Base-by-base conservation (phyloP, 305 asterid genomes). In the Rubia tinctorum region DNA sequence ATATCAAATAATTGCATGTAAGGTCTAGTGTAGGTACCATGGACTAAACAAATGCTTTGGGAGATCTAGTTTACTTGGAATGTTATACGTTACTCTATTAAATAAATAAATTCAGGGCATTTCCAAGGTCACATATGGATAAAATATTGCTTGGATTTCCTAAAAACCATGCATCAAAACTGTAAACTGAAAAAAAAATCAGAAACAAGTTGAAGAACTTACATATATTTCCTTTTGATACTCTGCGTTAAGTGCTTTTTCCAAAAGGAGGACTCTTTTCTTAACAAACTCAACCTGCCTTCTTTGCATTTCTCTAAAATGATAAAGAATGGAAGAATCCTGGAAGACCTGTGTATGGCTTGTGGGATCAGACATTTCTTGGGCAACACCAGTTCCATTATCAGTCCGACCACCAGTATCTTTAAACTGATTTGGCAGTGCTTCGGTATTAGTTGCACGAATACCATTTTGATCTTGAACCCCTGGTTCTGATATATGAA, bases 231-330 rank as follows among this genome's bases (percentile, higher is more conserved):
- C 86, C 78, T 86, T 88, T 80, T 89, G 95, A 75, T 87, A 83
- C 79, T 95, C 99, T 12, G 88, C 89, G 53, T 82, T 78, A 55
- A 95, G 96, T 11, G 89, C 97, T 85, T 87, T 95, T 78, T 95
- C 98, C 67, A 95, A 78, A 81, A 95, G 97, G 66, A 88, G 90
- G 77, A 95, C 98, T 84, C 99, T 84, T 82, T 91, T 95, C 82
- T 95, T 95, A 76, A 95, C 75, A 76, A 90, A 95, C 80, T 95
- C 99, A 71, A 92, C 98, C 75, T 81, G 97, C 76, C 97, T 86
- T 80, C 96, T 85, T 87, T 95, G 99, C 96, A 92, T 86, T 87
- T 95, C 99, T 71, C 97, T 88, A 75, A 84, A 92, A 77, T 88
- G 93, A 82, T 82, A 87, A 58, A 87, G 69, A 68, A 71, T 67